Base-by-base conservation (phyloP, 352 stramenopile genomes). In the Phytophthora hibernalis region DNA sequence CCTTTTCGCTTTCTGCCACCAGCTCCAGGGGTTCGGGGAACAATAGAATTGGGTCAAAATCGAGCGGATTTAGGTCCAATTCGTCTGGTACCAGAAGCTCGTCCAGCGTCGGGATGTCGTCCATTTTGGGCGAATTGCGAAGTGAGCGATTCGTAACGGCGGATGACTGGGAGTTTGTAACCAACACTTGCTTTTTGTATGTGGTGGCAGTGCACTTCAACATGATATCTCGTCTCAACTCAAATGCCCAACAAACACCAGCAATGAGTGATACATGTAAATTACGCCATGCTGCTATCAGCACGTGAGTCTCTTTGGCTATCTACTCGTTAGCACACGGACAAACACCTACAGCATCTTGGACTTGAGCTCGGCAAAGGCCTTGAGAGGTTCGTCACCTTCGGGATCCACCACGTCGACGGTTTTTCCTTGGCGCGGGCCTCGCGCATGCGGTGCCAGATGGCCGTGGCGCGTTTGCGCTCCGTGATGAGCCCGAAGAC, bases 391-490 rank as follows among this genome's bases (percentile, higher is more conserved):
- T 44, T 88, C 74, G 48, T 88, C 77, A 21, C 72, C 74, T 20
- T 82, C 61, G 5, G 73, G 74, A 22, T 89, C 76, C 33, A 77
- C 67, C 20, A 83, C 37, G 10, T 74, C 65, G 1, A 61, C 20
- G 44, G 65, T 26, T 85, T 70, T 24, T 63, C 69, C 49, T 72
- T 71, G 40, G 52, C 62, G 31, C 80, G 78, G 11, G 74, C 68
- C 1, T 79, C 76, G 33, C 80, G 69, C 68, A 97, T 96, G 81
- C 97, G 97, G 44, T 89, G 84, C 97, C 97, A 99, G 26, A 98
- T 93, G 7, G 91, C 87, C 26, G 90, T 94, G 26, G 93, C 97
- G 61, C 96, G 90, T 82, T 99, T 99, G 47, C 97, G 92, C 58
- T 98, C 89, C 68, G 85, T 93, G 13, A 99, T 93, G 2, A 99